Percentiles rank a stretch among this genome's conserved stretches.
Conservation (phyloP, 169 alveolate species). For the Eimeria brunetti region DNA sequence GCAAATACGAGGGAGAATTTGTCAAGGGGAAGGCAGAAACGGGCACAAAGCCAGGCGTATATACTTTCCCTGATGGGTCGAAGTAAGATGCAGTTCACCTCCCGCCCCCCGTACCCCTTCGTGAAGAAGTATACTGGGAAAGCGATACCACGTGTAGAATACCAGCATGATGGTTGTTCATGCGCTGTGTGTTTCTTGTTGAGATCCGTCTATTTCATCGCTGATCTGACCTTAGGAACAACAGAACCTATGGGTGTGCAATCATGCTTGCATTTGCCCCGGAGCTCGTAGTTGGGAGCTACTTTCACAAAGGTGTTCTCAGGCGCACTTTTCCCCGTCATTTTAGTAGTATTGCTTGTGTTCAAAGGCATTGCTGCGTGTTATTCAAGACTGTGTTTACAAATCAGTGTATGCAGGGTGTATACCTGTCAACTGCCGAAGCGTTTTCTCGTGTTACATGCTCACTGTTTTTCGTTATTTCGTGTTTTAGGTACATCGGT, state of each 20-base stretch:
- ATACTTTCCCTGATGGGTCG: constrained; percentile 79
- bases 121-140: background rate
- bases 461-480: background rate
- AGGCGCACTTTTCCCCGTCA: background rate
- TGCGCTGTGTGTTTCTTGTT: no score
- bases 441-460: background rate
- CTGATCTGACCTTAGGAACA: background rate
- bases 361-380: background rate
- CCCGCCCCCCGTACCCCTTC: no score
- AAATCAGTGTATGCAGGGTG: background rate
- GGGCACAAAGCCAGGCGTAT: constrained; percentile 73
- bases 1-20: constrained; percentile 89
- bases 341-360: background rate
- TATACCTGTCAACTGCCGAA: background rate
- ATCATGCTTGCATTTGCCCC: background rate
- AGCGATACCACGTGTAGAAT: background rate
- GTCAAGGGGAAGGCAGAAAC: constrained; percentile 80
- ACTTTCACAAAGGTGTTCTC: background rate
- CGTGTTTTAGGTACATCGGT: constrained; percentile 81
- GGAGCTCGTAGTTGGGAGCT: background rate
- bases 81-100: constrained; percentile 21
- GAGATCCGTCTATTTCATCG: background rate
- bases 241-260: background rate
- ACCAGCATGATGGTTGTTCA: background rate
- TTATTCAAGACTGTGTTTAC: background rate